phyloP scores from a whole-genome alignment of 805 yeast species.

The Candida nemodendra region DNA sequence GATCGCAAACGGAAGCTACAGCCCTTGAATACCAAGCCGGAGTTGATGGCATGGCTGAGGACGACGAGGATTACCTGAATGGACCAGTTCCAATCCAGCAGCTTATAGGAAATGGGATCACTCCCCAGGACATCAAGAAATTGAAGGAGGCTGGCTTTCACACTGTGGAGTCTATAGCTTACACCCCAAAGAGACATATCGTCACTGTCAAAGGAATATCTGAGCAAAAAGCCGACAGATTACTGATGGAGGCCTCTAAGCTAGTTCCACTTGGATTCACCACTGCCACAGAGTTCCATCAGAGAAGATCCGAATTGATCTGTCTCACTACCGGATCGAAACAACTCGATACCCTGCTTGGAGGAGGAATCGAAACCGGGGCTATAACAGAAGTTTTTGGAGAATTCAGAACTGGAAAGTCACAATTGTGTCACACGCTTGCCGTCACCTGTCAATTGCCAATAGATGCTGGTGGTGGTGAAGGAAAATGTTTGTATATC shows the following conservation, averaged over 20 bases:
- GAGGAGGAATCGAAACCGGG: slow-evolving; percentile 98
- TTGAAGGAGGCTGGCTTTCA: slow-evolving; percentile 79
- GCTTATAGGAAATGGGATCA: slow-evolving; percentile 80
- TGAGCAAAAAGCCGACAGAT: slow-evolving; percentile 89
- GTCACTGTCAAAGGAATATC: slow-evolving; percentile 85
- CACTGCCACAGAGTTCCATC: slow-evolving; percentile 92
- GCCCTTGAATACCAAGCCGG: slow-evolving; percentile 35
- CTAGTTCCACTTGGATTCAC: slow-evolving; percentile 95
- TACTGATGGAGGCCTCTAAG: slow-evolving; percentile 79
- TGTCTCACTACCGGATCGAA: slow-evolving; percentile 95
- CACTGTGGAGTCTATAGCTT: slow-evolving; percentile 91
- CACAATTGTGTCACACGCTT: slow-evolving; percentile 93
- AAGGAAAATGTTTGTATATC: slow-evolving; percentile 92
- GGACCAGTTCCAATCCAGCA: slow-evolving; percentile 57
- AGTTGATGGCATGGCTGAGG: slow-evolving; percentile 36
- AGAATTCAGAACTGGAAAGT: slow-evolving; percentile 96
- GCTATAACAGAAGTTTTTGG: slow-evolving; percentile 96
- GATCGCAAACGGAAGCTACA: slow-evolving; percentile 5
- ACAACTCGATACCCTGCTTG: slow-evolving; percentile 85
- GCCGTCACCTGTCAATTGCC: slow-evolving; percentile 97
- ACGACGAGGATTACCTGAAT: slow-evolving; percentile 34
- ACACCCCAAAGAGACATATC: slow-evolving; percentile 81
- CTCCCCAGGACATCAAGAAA: slow-evolving; percentile 73
- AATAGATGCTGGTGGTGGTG: slow-evolving; percentile 97
- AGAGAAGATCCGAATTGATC: slow-evolving; percentile 84